These are phyloP conservation scores for Tuber umbilicatum DNA, from an alignment of 495 filamentous ascomycete species.

Conservation along the genomic window DNA sequence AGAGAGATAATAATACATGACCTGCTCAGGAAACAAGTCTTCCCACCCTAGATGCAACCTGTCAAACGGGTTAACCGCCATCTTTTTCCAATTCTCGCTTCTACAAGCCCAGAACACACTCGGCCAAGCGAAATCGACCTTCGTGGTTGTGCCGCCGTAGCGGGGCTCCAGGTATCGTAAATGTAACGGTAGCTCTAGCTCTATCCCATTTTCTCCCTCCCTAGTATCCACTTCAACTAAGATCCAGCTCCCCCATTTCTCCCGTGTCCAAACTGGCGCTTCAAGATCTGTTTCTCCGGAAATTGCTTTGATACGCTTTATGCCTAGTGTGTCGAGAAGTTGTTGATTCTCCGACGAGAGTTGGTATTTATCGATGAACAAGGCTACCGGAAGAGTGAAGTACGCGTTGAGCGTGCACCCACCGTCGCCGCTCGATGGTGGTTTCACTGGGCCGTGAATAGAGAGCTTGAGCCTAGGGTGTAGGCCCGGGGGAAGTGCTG, in stretches of 20 bases:
- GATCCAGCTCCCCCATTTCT: constrained; percentile 71
- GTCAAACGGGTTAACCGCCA: constrained; percentile 80
- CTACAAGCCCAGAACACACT: constrained; percentile 90
- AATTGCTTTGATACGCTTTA: constrained; percentile 60
- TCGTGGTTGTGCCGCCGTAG: constrained; percentile 44
- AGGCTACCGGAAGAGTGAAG: constrained; percentile 71
- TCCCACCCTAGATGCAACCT: constrained; percentile 78
- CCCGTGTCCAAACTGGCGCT: constrained; percentile 73
- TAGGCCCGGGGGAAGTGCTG: constrained; percentile 68
- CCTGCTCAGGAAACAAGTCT: constrained; percentile 67
- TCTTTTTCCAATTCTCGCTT: constrained; percentile 61
- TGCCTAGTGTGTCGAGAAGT: constrained; percentile 67
- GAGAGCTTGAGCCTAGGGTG: constrained; percentile 73
- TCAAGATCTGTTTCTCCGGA: constrained; percentile 85
- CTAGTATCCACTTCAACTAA: constrained; percentile 60
- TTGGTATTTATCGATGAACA: constrained; percentile 87
- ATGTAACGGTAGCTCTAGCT: constrained; percentile 69
- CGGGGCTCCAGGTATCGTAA: constrained; percentile 70
- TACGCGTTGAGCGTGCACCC: constrained; percentile 72
- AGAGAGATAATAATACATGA: constrained; percentile 78
- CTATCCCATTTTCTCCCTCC: background rate
- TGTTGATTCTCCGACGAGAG: constrained; percentile 59
- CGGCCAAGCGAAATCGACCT: constrained; percentile 62
- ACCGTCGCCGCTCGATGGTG: constrained; percentile 35
- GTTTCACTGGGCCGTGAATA: constrained; percentile 45